These are phyloP conservation scores for Tephrocybe rancida DNA, from an alignment of 768 basidiomycete genomes.

Conservation along the genomic window DNA sequence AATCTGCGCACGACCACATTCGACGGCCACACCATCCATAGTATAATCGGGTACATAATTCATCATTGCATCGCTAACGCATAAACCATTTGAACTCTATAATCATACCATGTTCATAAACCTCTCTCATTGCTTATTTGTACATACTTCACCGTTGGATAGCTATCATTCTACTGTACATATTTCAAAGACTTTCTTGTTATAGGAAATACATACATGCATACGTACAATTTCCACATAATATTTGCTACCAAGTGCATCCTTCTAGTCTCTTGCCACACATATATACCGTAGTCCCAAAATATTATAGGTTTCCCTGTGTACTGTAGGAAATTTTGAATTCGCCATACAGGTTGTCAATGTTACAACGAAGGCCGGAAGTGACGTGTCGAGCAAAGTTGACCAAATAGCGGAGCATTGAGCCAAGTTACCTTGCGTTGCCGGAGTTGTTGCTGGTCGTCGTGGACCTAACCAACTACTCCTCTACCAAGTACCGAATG, in stretches of 20 bases:
- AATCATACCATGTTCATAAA: slow-evolving; percentile 14
- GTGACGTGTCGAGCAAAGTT: slow-evolving; percentile 43
- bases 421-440: slow-evolving; percentile 3
- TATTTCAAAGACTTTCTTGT: slow-evolving; percentile 11
- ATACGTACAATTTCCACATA: slow-evolving; percentile 8
- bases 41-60: slow-evolving; percentile 24
- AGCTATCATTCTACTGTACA: slow-evolving; percentile 17
- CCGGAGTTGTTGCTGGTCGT: slow-evolving; percentile 6
- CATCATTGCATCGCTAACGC: slow-evolving; percentile 25
- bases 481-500: slow-evolving; percentile 37
- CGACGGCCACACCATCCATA: slow-evolving; percentile 19
- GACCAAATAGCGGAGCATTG: slow-evolving; percentile 34
- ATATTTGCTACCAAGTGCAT: slow-evolving; percentile 18
- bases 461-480: slow-evolving; percentile 6
- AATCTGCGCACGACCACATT: background rate
- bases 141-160: slow-evolving; percentile 17
- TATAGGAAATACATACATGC: slow-evolving; percentile 2
- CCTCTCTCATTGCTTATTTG: slow-evolving; percentile 19
- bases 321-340: too few species aligned
- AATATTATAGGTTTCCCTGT: background rate
- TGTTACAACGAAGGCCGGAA: background rate
- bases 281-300: slow-evolving; percentile 8
- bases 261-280: background rate
- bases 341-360: background rate
- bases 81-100: slow-evolving; percentile 21